Evolutionary conservation across 2,329 filamentous ascomycete species (phyloP).

Genomic region (Cryphonectria carpinicola): DNA sequence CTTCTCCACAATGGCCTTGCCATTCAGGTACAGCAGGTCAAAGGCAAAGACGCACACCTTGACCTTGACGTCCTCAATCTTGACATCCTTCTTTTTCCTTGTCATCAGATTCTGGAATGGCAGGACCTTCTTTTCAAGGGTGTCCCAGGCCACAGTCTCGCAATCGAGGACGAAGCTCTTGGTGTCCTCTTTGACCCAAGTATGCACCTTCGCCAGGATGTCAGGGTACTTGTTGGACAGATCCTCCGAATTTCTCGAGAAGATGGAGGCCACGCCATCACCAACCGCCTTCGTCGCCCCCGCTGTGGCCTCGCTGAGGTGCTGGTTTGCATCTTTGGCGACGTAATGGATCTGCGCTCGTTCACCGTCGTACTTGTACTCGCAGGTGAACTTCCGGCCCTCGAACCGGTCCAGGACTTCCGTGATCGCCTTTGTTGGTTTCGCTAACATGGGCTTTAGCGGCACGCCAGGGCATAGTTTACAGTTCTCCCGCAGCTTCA

Average conservation of each 20-base stretch:
- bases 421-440: conserved; percentile 96
- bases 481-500: conserved; percentile 80
- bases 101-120: conserved; percentile 99
- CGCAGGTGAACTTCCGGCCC: conserved; percentile 92
- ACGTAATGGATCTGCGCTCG: conserved; percentile 99
- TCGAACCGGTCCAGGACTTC: conserved; percentile 97
- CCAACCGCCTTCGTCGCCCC: conserved; percentile 67
- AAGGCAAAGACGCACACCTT: conserved; percentile 98
- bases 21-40: conserved; percentile 91
- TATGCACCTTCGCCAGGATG: conserved; percentile 82
- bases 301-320: conserved; percentile 66
- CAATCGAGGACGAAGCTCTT: conserved; percentile 98
- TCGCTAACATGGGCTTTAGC: conserved; percentile 97
- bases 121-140: conserved; percentile 90
- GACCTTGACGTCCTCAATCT: conserved; percentile 91
- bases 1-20: conserved; percentile 85
- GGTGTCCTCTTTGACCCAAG: conserved; percentile 88
- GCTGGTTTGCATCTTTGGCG: conserved; percentile 73
- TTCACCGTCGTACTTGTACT: conserved; percentile 99
- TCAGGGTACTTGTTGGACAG: conserved; percentile 97
- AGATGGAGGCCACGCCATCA: conserved; percentile 85
- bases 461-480: conserved; percentile 92
- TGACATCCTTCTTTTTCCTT: conserved; percentile 95
- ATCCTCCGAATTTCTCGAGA: conserved; percentile 96
- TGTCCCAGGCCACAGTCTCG: conserved; percentile 96